Base-by-base conservation (phyloP, 352 stramenopile species). In the Phytopythium boreale region DNA sequence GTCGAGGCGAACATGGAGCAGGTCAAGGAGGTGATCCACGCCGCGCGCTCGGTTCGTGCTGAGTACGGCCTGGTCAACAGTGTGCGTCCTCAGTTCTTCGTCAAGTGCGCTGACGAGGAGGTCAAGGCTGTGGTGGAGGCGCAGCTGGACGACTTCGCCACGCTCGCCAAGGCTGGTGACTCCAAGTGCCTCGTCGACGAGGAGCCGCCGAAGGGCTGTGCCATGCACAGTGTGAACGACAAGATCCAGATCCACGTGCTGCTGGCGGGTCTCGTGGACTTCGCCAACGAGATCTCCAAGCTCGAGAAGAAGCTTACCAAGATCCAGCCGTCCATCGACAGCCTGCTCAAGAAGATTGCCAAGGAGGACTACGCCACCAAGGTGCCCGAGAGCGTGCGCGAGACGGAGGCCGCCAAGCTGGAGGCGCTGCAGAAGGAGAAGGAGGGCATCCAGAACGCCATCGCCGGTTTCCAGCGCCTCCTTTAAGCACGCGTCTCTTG, bases 91-190 rank as follows among this genome's bases (percentile, higher is more conserved):
- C 66, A 87, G 65, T 94, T 92, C 68, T 91, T 96, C 71, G 84
- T 99, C 64, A 98, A 98, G 71, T 93, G 90, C 69, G 75, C 71
- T 26, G 84, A 96, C 62, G 80, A 76, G 3, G 82, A 85, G 27
- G 76, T 88, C 20, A 87, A 95, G 72, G 63, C 77, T 37, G 75
- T 92, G 57, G 75, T 96, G 24, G 74, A 87, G 56, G 72, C 78
- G 11, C 91, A 98, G 69, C 72, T 90, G 53, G 89, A 97, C 53
- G 97, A 99, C 76, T 98, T 99, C 58, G 83, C 75, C 61, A 99
- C 97, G 36, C 84, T 99, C 51, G 89, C 91, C 56, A 98, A 97
- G 75, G 95, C 91, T 49, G 90, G 90, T 14, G 80, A 88, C 63
- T 93, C 92, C 57, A 90, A 97, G 70, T 87, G 95, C 52, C 89